phyloP scores from a whole-genome alignment of 78 protist species.

The Bodo saltans region DNA sequence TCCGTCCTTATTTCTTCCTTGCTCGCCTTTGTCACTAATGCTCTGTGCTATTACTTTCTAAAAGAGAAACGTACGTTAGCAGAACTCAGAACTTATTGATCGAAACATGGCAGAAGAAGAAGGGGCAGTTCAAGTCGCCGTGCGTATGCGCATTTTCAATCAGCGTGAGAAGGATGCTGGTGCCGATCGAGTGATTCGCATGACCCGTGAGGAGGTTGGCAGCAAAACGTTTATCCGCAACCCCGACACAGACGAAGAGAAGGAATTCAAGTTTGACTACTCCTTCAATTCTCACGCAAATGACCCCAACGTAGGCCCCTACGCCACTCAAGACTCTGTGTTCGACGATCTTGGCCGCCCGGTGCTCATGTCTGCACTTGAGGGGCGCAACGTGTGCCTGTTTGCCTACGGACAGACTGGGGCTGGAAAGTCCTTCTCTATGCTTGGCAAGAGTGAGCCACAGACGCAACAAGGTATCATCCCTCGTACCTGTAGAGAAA shows the following conservation, averaged over 20 bases:
- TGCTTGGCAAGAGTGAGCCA: conserved; percentile 24
- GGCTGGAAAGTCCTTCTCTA: conserved; percentile 44
- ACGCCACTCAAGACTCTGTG: conserved; percentile 34
- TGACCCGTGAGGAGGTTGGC: conserved; percentile 33
- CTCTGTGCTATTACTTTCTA: too few species aligned
- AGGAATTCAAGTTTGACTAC: conserved; percentile 59
- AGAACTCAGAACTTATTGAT: too few species aligned
- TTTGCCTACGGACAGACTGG: conserved; percentile 72
- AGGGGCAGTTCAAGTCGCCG: conserved; percentile 30
- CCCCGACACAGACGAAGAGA: conserved; percentile 42
- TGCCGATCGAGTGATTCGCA: conserved; percentile 19
- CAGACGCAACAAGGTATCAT: conserved; percentile 19
- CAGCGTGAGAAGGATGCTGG: conserved; percentile 32
- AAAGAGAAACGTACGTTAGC: too few species aligned
- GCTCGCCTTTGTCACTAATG: too few species aligned
- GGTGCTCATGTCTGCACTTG: conserved; percentile 1
- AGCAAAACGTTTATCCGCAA: conserved; percentile 35
- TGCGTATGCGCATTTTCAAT: conserved; percentile 53
- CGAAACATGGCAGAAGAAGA: conserved; percentile 20
- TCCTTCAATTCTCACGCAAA: conserved; percentile 52
- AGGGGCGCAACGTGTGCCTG: conserved; percentile 59
- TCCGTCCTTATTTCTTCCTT: too few species aligned
- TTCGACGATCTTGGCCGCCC: conserved; percentile 20
- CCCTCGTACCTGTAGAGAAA: conserved; percentile 8
- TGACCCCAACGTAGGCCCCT: not conserved